phyloP scores from a whole-genome alignment of 208 protist species.

The Tritrichomonas musculus region DNA sequence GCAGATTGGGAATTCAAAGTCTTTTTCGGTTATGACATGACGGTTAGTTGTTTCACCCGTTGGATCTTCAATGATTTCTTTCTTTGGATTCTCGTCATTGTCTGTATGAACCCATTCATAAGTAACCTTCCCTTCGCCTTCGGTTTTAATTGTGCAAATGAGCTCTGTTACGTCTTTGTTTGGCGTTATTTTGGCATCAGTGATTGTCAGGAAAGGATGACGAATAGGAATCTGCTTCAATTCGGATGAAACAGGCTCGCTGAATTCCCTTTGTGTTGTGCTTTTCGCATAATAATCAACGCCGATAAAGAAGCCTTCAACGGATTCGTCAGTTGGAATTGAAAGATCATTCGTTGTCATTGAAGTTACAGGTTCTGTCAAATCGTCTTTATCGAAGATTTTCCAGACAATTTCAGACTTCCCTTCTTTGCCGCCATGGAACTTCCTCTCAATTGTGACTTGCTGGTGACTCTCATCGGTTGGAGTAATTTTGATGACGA shows the following conservation, averaged over 20 bases:
- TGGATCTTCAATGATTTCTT: no score
- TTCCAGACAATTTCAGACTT: background rate
- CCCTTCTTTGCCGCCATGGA: background rate
- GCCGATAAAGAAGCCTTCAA: no score
- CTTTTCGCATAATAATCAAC: no score
- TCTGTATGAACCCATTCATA: background rate
- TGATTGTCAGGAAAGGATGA: background rate
- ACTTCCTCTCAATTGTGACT: background rate
- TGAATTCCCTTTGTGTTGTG: no score
- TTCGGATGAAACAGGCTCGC: background rate
- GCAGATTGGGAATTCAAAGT: background rate
- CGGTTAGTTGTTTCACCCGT: background rate
- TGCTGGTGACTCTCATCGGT: background rate
- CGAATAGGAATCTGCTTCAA: background rate
- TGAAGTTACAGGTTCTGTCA: no score
- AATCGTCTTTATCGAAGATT: background rate
- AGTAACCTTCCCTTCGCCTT: background rate
- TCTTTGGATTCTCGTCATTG: background rate
- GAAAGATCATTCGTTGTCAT: no score
- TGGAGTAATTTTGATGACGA: background rate
- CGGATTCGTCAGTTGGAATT: no score
- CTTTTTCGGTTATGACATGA: background rate
- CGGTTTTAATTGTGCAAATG: background rate
- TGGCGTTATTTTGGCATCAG: background rate
- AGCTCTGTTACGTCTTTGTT: background rate